phyloP scores from a whole-genome alignment of 192 early-diverging fungal species.

The Paraglomus occultum region DNA sequence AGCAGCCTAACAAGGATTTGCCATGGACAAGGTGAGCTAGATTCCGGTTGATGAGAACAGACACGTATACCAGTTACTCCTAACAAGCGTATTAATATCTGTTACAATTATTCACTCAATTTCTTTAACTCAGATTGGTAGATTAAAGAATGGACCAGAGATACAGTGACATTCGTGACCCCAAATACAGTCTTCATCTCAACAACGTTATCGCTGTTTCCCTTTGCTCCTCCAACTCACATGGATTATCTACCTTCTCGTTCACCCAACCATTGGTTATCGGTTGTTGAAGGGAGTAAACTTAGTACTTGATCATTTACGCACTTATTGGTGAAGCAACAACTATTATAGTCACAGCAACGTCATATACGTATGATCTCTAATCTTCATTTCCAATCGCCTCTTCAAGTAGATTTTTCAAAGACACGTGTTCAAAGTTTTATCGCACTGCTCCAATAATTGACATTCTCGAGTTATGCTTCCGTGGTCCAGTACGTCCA shows the following conservation, averaged over 20 bases:
- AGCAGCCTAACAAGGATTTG: constrained; percentile 39
- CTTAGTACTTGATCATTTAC: constrained; percentile 66
- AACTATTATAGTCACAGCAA: constrained; percentile 39
- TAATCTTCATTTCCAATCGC: no score
- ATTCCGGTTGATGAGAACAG: constrained; percentile 47
- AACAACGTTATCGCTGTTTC: background rate
- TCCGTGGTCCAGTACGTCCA: no score
- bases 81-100: no score
- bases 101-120: no score
- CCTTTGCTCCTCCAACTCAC: background rate
- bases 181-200: background rate
- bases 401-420: no score
- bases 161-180: background rate
- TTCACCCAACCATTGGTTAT: constrained; percentile 28
- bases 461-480: no score
- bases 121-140: constrained; percentile 25
- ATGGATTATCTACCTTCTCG: constrained; percentile 5
- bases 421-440: no score
- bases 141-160: constrained; percentile 25
- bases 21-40: constrained; percentile 50
- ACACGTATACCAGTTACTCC: no score
- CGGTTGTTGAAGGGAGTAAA: constrained; percentile 31
- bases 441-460: no score
- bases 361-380: constrained; percentile 43
- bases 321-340: constrained; percentile 50